Base-by-base conservation (phyloP, 768 basidiomycete species). In the Albatrellus ellisii region DNA sequence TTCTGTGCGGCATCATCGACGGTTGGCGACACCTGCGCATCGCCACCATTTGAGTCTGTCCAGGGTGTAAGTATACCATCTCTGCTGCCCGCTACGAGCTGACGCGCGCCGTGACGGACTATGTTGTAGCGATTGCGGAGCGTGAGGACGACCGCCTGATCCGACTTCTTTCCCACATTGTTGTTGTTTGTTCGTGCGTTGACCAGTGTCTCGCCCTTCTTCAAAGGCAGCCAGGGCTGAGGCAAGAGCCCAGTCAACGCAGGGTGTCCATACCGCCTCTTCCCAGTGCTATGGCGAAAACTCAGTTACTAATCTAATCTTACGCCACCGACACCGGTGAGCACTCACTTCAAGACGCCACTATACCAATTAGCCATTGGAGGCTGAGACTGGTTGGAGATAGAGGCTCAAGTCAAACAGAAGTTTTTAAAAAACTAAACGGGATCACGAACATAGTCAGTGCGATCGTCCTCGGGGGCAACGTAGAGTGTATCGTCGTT, bases 341-440 rank as follows among this genome's bases (percentile, higher is more conserved):
- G 26, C 39, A 52, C 67, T 51, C 57, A 88, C 87, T 94, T 94
- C 11, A 98, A 66, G 17, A 98, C 88, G 0, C 94, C 94, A 33
- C 70, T 72, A 58, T 89, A 97, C 78, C 88, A 92, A 52, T 88
- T 88, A 11, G 84, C 80, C 87, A 98, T 91, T 0, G 94, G 94
- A 0, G 94, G 92, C 59, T 98, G 94, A 0, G 88, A 90, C 83
- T 91, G 52, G 39, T 52, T 32, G 49, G 41, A 15, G 36, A 29
- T 18, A 34, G 28, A 25, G 21, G 20, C 26, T 14, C 4, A 2
- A 14, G 12, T 7, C 12, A 21, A 31, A 14, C 5, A 12, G 31
- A 14, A 8, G 6, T 2, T 7, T 6, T 18, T 6, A 10, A 15
- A 1, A 14, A 21, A 24, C 27, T 17, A 40, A 5, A 27, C n/a